Evolutionary conservation across 2,329 filamentous ascomycete genomes (phyloP).

Genomic region (Acrocalymma vagum): DNA sequence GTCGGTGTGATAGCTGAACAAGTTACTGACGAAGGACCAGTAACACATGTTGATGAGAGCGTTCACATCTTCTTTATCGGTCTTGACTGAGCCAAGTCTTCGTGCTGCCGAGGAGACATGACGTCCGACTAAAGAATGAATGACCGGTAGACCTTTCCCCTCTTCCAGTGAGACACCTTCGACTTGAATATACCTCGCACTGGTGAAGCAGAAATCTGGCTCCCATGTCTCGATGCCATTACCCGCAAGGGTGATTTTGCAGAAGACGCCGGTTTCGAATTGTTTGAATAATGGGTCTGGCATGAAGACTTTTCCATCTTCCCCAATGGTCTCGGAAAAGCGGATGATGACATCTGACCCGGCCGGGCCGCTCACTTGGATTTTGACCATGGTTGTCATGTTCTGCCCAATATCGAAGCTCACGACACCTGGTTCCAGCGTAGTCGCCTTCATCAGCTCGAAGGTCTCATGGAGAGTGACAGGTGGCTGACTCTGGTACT

Average conservation of each 20-base stretch:
- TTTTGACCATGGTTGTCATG: slow-evolving; percentile 41
- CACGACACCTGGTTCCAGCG: slow-evolving; percentile 29
- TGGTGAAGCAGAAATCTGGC: slow-evolving; percentile 55
- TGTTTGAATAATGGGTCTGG: slow-evolving; percentile 52
- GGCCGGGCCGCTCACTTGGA: slow-evolving; percentile 32
- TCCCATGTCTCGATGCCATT: slow-evolving; percentile 44
- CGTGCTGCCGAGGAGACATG: slow-evolving; percentile 52
- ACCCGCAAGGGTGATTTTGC: slow-evolving; percentile 46
- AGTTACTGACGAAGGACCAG: slow-evolving; percentile 52
- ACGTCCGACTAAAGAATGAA: slow-evolving; percentile 46
- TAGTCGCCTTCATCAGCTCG: slow-evolving; percentile 30
- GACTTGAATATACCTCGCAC: slow-evolving; percentile 53
- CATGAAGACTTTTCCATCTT: slow-evolving; percentile 49
- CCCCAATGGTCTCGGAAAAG: slow-evolving; percentile 40
- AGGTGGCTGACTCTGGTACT: slow-evolving; percentile 52
- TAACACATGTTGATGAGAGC: slow-evolving; percentile 54
- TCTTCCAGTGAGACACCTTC: slow-evolving; percentile 46
- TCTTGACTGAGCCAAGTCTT: slow-evolving; percentile 48
- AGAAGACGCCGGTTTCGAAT: slow-evolving; percentile 50
- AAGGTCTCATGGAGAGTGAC: slow-evolving; percentile 49
- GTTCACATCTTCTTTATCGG: slow-evolving; percentile 53
- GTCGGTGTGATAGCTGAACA: slow-evolving; percentile 55
- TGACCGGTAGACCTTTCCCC: slow-evolving; percentile 34
- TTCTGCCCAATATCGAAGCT: slow-evolving; percentile 46
- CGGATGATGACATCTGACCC: slow-evolving; percentile 40